Base-by-base conservation (phyloP, 2,329 filamentous ascomycete species). In the Cercospora sp. region DNA sequence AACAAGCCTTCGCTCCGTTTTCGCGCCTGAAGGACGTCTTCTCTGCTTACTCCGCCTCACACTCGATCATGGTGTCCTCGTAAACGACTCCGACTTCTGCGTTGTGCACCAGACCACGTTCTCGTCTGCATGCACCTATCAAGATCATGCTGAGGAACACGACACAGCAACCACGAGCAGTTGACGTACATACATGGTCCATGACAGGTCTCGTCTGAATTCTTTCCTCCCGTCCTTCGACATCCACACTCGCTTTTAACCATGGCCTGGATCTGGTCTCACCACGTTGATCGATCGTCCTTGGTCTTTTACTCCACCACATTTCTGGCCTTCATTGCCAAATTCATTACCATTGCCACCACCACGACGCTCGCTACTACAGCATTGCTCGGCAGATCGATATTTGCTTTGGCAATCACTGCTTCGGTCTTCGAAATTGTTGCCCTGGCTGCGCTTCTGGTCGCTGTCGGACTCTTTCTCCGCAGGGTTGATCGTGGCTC, bases 381-480 rank as follows among this genome's bases (percentile, higher is more conserved):
- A 30, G 63, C 65, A n/a, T 53, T 71, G 26, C 30, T 34, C 6
- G 30, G 32, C 10, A 60, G 53, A 43, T 49, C 66, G 7, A 61
- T 69, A 21, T 69, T 72, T 59, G 65, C 61, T n/a, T 53, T 71
- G 24, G 70, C 68, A 9, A 59, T 73, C 4, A 67, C 67, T n/a
- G 72, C 72, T 49, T 72, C 70, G 16, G 63, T 69, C 9, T 66
- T 75, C 51, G 71, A 75, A 12, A 69, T 74, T 10, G 63, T 75
- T 43, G 66, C 71, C 32, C 51, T 75, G 18, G 40, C 69, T 45
- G 65, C 68, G 6, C 66, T 74, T 45, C 65, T 71, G 26, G 66
- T 66, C 12, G 66, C 67, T 10, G 34, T 69, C 12, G 67, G 30
- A 13, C 40, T 71, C 12, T 73, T 70, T 60, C 65, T 73, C n/a